Evolutionary conservation across 805 yeast species (phyloP), one percentile per base, ranked within the genome.

Genomic region (Metschnikowia similis): DNA sequence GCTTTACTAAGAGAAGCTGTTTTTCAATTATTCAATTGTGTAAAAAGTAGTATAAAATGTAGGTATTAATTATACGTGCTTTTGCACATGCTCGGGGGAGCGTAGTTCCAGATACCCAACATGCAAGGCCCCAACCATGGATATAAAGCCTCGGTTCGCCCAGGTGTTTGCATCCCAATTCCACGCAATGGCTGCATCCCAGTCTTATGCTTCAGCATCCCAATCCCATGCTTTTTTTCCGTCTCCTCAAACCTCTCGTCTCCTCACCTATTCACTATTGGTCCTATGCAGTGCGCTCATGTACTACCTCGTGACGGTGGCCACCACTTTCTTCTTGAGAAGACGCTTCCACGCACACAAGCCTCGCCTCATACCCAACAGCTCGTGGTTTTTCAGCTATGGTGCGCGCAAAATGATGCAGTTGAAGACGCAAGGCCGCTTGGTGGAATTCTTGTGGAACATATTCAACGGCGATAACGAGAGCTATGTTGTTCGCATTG

Each of bases 361-460:
- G 29, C 28, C 37, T 6, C 45, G 37, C 11, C n/a, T 13, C 30
- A 41, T 41, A n/a, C 37, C 45, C 37, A 41, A 41, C 26, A 32
- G 35, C 37, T 32, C 37, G 7, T 32, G 37, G 45, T 32, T 32
- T 13, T 41, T 41, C 31, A 41, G 45, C 10, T 32, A 41, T 32
- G 36, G 45, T n/a, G 45, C 16, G 28, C 36, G 35, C 7, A 28
- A 30, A 13, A 39, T 50, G 35, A 28, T 41, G 34, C 11, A n/a
- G 3, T 38, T 28, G 32, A 52, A 52, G 32, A 21, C 45, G 9
- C 35, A 50, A 8, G 54, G 56, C n/a, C 36, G 27, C 17, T 39
- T 52, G 17, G 34, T 50, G 10, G 50, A 52, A 31, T 41, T 29
- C 10, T 35, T 52, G 8, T 52, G 52, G 54, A 35, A 44, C 7